Base-by-base conservation (phyloP, 2,329 filamentous ascomycete species). In the Neonectria magnoliae region DNA sequence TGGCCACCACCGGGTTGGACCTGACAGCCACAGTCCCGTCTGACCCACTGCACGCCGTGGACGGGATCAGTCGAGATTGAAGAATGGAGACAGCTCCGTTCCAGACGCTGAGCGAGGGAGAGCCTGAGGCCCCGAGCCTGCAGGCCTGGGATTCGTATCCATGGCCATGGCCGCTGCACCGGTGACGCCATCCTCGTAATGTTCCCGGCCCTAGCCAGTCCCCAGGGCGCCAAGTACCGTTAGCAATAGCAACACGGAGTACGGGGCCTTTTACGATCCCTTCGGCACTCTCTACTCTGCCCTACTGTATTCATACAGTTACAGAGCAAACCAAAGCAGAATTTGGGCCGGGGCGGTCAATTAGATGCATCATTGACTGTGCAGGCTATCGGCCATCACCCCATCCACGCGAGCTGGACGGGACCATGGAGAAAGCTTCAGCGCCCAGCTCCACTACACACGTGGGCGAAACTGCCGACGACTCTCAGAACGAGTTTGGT, bases 131-230 rank as follows among this genome's bases (percentile, higher is more conserved):
- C 38, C 36, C 2, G 13, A 16, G 36, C 13, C 36, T 7, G 36
- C 16, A 48, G 41, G 38, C 51, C 50, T 59, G 67, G 60, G 64
- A 70, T 71, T 69, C 64, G 63, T 60, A 69, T 65, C 65, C 68
- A 61, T 64, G 64, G 62, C 45, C 25, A 42, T 47, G 53, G 58
- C 42, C 60, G 61, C 69, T 73, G 65, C 66, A 69, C 45, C 60
- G 59, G 64, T 73, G 71, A 73, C 71, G 71, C 71, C 71, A 73
- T 73, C 65, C 60, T 69, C 59, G 67, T 71, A 69, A 62, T 57
- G 25, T 47, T n/a, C 41, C 42, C 29, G 22, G n/a, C 14, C 51
- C 48, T 18, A 31, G 27, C 38, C 31, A 50, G 45, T 36, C 31
- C 55, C 42, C 58, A 50, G 47, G 38, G 38, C 41, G 56, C 25